phyloP scores from a whole-genome alignment of 1,284 basidiomycete species.

The Ganoderma sinense region DNA sequence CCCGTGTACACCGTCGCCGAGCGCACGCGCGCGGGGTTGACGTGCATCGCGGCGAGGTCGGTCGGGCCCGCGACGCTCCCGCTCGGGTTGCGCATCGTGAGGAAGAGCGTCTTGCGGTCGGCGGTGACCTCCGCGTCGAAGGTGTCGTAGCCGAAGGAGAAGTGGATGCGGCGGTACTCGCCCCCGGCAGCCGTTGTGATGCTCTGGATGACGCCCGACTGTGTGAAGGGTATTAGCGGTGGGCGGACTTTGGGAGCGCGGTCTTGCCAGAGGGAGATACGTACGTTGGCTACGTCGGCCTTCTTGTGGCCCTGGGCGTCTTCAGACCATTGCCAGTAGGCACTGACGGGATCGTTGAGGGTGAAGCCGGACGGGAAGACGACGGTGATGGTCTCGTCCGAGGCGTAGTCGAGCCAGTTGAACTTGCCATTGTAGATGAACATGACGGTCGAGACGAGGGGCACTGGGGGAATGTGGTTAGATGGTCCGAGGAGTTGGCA shows the following conservation, averaged over 20 bases:
- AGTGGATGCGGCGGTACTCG: not conserved
- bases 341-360: not conserved
- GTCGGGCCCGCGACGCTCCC: not conserved
- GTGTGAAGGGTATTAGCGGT: not conserved
- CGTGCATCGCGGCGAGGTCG: not conserved
- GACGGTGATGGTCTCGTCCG: not conserved
- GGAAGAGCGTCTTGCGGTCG: not conserved
- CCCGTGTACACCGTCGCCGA: constrained; percentile 9
- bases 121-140: not conserved
- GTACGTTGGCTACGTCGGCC: not conserved
- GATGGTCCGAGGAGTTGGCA: not conserved
- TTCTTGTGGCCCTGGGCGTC: not conserved
- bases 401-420: not conserved
- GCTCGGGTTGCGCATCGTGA: not conserved
- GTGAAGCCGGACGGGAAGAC: not conserved
- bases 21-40: not conserved
- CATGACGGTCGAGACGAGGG: not conserved
- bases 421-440: constrained; percentile 1
- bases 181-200: not conserved
- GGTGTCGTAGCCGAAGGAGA: constrained; percentile 2
- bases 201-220: not conserved
- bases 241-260: too few relatives aligned
- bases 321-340: not conserved
- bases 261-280: not conserved
- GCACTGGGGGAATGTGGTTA: not conserved